These are phyloP conservation scores for Yarrowia phangngaensis DNA, from an alignment of 805 yeast genomes.

Conservation along the genomic window DNA sequence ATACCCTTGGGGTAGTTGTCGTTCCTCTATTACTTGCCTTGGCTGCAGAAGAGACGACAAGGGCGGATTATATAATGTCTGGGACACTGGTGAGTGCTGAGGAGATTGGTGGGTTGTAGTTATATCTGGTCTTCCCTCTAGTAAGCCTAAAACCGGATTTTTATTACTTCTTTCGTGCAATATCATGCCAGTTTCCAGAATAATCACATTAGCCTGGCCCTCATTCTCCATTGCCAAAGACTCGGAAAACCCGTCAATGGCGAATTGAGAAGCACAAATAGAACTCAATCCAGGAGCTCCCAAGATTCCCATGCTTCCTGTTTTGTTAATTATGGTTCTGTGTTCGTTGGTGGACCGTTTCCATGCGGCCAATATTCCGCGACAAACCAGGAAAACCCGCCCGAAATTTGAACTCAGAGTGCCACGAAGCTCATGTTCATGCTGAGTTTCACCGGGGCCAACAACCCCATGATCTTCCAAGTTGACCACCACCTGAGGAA, in stretches of 20 bases:
- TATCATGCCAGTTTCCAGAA: conserved; percentile 30
- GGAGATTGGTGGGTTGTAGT: background rate
- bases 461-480: conserved; percentile 10
- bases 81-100: background rate
- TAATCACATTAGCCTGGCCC: conserved; percentile 27
- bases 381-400: conserved; percentile 1
- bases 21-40: background rate
- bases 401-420: conserved; percentile 8
- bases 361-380: conserved; percentile 2
- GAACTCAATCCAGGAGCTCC: conserved; percentile 38
- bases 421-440: background rate
- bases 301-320: conserved; percentile 33
- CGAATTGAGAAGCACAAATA: conserved; percentile 37
- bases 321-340: conserved; percentile 26
- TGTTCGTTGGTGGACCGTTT: background rate
- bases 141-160: conserved; percentile 30
- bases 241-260: conserved; percentile 38
- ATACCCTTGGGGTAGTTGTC: conserved; percentile 2
- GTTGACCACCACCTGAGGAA: conserved; percentile 19
- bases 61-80: background rate
- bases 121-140: background rate
- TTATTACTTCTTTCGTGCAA: conserved; percentile 2
- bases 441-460: conserved; percentile 13
- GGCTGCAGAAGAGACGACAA: background rate
- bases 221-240: conserved; percentile 35